Percentiles rank a stretch among this genome's conserved stretches.
These are phyloP conservation scores for Penicillium bovifimosum DNA, from an alignment of 495 filamentous ascomycete species.

Conservation along the genomic window DNA sequence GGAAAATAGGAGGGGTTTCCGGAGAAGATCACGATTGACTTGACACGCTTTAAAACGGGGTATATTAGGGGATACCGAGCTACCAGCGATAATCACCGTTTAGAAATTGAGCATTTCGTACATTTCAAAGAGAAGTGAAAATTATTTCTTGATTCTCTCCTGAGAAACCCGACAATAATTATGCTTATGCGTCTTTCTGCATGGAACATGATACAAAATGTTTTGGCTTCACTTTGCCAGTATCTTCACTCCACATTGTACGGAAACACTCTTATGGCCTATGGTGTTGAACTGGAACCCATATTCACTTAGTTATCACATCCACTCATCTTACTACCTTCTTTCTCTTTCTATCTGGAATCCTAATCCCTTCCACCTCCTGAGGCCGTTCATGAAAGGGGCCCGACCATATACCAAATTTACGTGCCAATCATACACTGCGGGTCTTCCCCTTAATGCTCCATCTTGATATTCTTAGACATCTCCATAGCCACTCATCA, in stretches of 20 bases:
- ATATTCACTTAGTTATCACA: too few relatives aligned
- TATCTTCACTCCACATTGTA: too few relatives aligned
- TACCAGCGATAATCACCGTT: not conserved
- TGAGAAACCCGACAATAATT: not conserved
- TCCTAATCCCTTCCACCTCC: not conserved
- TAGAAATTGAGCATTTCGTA: not conserved
- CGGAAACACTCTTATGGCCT: too few relatives aligned
- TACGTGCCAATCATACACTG: conserved; percentile 5
- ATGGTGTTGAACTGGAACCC: too few relatives aligned
- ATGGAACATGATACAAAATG: not conserved
- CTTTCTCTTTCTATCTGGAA: not conserved
- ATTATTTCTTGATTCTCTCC: not conserved
- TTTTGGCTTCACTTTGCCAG: not conserved
- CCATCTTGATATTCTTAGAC: conserved; percentile 9
- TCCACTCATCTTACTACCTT: too few relatives aligned
- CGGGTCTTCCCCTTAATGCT: conserved; percentile 5
- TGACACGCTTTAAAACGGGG: not conserved
- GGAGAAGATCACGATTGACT: conserved; percentile 7
- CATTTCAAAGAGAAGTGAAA: not conserved
- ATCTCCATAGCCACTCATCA: not conserved
- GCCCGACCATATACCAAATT: conserved; percentile 1
- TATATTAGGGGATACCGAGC: conserved; percentile 6
- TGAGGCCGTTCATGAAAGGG: conserved; percentile 4
- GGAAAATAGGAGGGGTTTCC: conserved; percentile 17
- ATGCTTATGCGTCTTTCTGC: conserved; percentile 1